Evolutionary conservation across 495 filamentous ascomycete genomes (phyloP).

Genomic region (Jackrogersella minutella): DNA sequence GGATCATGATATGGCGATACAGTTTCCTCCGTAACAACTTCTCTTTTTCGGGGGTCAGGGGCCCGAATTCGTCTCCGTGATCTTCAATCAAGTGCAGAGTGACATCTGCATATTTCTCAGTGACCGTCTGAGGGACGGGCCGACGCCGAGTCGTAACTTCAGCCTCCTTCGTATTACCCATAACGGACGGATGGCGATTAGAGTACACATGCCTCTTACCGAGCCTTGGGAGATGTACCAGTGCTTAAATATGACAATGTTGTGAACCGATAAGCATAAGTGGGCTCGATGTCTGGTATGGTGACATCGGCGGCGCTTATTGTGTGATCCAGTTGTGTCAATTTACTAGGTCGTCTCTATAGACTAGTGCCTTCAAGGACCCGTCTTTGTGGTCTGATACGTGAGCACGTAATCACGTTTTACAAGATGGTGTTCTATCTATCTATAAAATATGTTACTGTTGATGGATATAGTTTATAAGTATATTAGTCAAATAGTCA

Average conservation of each 20-base stretch:
- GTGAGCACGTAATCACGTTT: not conserved
- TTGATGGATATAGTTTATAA: too few relatives aligned
- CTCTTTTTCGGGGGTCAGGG: not conserved
- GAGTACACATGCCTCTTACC: not conserved
- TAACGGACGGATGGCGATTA: not conserved
- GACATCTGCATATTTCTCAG: conserved; percentile 6
- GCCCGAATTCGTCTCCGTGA: conserved; percentile 1
- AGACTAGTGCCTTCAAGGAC: not conserved
- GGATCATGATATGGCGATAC: not conserved
- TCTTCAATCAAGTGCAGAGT: not conserved
- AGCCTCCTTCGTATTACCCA: not conserved
- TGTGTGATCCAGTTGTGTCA: conserved; percentile 5
- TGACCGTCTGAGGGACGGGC: not conserved
- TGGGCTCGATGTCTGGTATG: not conserved
- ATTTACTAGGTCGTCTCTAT: not conserved
- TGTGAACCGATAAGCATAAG: not conserved
- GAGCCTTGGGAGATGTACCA: not conserved
- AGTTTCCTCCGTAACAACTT: not conserved
- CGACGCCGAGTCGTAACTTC: not conserved
- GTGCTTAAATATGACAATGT: not conserved
- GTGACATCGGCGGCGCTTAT: not conserved
- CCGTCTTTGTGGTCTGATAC: not conserved
- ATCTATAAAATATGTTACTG: too few relatives aligned
- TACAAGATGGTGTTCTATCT: too few relatives aligned
- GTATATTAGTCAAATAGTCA: too few relatives aligned